Evolutionary conservation across 2,329 filamentous ascomycete species (phyloP), one percentile per base, ranked within the genome.

Genomic region (Setomelanomma holmii): DNA sequence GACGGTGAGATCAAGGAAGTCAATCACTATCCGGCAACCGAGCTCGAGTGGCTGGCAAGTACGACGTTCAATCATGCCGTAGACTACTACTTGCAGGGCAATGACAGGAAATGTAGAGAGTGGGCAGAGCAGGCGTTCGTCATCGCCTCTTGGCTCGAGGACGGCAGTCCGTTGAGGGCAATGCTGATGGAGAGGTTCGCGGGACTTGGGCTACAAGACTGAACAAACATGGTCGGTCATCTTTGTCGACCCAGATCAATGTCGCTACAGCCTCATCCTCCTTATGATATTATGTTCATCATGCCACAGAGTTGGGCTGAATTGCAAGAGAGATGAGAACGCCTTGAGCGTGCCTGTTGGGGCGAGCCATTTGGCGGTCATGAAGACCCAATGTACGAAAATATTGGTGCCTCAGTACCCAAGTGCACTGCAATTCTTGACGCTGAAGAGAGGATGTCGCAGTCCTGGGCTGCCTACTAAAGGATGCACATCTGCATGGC

Each of bases 1-100:
- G 53, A 74, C 59, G 30, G 49, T 24, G 45, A 48, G 12, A 35
- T 30, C 4, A 62, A 72, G 64, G 58, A 63, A 80, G 76, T 74
- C 66, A 68, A 76, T 1, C 69, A 75, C 1, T 90, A 90, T 66
- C 89, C 90, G 0, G 63, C 76, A 0, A 80, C 83, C 3, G 90
- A 95, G 66, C 75, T 93, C 1, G 87, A 91, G 64, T 95, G 89
- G 88, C 82, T 95, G n/a, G 84, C 86, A 0, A 84, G 84, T 1
- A 86, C 81, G 5, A 49, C 58, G 3, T 74, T 69, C 53, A 93
- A 93, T 60, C 86, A 86, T 53, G 86, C 84, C 0, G 78, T 91
- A 4, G 89, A 92, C 63, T 79, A 85, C 79, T 33, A 61, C 41
- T 35, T 71, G 22, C 59, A 75, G 1, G 78, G 80, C 1, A 80